phyloP scores from a whole-genome alignment of 805 yeast species.

The Candida tibetensis region DNA sequence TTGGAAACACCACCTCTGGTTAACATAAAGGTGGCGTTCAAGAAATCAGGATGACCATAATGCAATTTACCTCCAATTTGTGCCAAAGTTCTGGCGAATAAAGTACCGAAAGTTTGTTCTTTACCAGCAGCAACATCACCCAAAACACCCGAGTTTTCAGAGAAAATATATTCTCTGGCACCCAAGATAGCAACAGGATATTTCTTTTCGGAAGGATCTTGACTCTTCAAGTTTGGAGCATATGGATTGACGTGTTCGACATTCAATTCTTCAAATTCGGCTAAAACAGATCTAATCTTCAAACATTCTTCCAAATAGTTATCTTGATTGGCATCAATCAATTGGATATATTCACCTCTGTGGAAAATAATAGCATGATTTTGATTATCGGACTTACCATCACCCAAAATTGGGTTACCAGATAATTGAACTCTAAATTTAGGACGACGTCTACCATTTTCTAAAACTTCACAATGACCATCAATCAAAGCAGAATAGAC shows the following conservation, averaged over 20 bases:
- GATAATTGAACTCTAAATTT: slow-evolving; percentile 74
- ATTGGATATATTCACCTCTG: slow-evolving; percentile 82
- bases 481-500: slow-evolving; percentile 76
- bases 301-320: slow-evolving; percentile 83
- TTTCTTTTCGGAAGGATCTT: slow-evolving; percentile 42
- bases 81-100: slow-evolving; percentile 78
- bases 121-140: slow-evolving; percentile 92
- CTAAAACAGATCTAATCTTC: slow-evolving; percentile 75
- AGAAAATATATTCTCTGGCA: slow-evolving; percentile 83
- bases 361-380: slow-evolving; percentile 76
- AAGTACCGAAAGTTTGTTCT: slow-evolving; percentile 85
- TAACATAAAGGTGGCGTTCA: slow-evolving; percentile 71
- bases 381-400: slow-evolving; percentile 86
- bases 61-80: slow-evolving; percentile 84
- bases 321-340: slow-evolving; percentile 86
- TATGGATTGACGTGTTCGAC: slow-evolving; percentile 80
- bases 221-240: slow-evolving; percentile 65
- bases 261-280: slow-evolving; percentile 77
- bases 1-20: slow-evolving; percentile 88
- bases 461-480: slow-evolving; percentile 69
- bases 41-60: slow-evolving; percentile 87
- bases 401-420: slow-evolving; percentile 84
- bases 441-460: slow-evolving; percentile 62
- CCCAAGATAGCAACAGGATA: slow-evolving; percentile 84
- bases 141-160: slow-evolving; percentile 79